A percentile compares a stretch with the other conserved stretches of the same genome.
phyloP scores from a whole-genome alignment of 805 yeast genomes.

The Lachancea lanzarotensis region DNA sequence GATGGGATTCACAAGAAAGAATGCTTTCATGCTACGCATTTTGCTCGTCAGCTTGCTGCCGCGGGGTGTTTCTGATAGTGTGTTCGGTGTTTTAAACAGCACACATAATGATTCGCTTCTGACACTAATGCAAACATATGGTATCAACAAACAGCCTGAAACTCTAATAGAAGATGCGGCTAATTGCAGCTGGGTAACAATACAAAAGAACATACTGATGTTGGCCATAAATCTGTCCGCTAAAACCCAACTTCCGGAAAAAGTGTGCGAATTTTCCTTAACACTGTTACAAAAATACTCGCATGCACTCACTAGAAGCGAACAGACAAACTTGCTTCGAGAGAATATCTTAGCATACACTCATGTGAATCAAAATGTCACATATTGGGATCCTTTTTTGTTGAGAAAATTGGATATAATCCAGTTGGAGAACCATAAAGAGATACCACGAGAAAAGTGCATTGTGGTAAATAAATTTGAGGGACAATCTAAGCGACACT shows the following conservation, averaged over 20 bases:
- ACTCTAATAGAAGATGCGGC: conserved; percentile 19
- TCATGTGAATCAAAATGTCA: conserved; percentile 20
- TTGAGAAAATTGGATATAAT: conserved; percentile 44
- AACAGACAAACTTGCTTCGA: conserved; percentile 43
- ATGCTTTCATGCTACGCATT: conserved; percentile 62
- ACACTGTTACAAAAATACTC: conserved; percentile 50
- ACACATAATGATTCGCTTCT: conserved; percentile 42
- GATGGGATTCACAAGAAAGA: conserved; percentile 58
- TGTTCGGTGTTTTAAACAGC: conserved; percentile 16
- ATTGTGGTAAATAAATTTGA: conserved; percentile 6
- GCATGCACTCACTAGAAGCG: conserved; percentile 48
- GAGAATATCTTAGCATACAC: conserved; percentile 24
- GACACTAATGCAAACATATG: conserved; percentile 46
- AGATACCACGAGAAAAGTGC: conserved; percentile 11
- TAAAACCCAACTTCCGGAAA: conserved; percentile 40
- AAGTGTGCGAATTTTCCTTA: conserved; percentile 43
- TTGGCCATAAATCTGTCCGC: conserved; percentile 49
- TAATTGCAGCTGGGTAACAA: conserved; percentile 44
- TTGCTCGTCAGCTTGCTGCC: conserved; percentile 49
- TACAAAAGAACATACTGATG: conserved; percentile 51
- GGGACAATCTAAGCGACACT: conserved; percentile 19
- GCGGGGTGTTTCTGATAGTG: not conserved
- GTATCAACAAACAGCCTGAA: conserved; percentile 39
- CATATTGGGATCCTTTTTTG: conserved; percentile 72
- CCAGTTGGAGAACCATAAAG: conserved; percentile 23